A percentile compares a stretch with the other conserved stretches of the same genome.
Conservation (phyloP, 2,329 filamentous ascomycete species). For the Neoscytalidium dimidiatum region DNA sequence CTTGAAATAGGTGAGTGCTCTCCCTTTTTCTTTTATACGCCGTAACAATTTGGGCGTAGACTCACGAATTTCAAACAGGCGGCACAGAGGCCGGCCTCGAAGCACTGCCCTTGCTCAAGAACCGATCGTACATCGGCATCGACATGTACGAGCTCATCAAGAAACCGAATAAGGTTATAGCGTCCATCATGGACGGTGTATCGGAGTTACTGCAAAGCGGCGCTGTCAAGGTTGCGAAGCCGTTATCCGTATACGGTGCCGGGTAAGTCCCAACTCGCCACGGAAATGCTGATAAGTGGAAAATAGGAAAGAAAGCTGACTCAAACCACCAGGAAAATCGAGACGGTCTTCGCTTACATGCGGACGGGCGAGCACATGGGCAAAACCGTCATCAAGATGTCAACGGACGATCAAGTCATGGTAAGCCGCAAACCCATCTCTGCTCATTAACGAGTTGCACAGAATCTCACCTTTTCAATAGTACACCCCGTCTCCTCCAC, state of each 20-base stretch:
- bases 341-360: background rate
- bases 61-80: background rate
- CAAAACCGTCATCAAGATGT: conserved; percentile 22
- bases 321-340: background rate
- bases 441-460: background rate
- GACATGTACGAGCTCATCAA: conserved; percentile 14
- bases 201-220: background rate
- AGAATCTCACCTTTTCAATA: background rate
- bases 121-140: conserved; percentile 8
- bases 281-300: too few species aligned
- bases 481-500: background rate
- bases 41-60: background rate
- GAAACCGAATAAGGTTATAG: background rate
- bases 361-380: conserved; percentile 21
- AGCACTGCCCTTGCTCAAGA: conserved; percentile 1
- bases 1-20: conserved; percentile 23
- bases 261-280: background rate
- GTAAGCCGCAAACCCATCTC: background rate
- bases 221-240: background rate
- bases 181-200: background rate
- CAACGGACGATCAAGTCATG: background rate
- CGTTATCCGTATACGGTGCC: background rate
- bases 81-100: conserved; percentile 8
- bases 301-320: background rate
- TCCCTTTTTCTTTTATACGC: too few species aligned